phyloP scores from a whole-genome alignment of 2,329 filamentous ascomycete species.

The Fusarium falciforme region DNA sequence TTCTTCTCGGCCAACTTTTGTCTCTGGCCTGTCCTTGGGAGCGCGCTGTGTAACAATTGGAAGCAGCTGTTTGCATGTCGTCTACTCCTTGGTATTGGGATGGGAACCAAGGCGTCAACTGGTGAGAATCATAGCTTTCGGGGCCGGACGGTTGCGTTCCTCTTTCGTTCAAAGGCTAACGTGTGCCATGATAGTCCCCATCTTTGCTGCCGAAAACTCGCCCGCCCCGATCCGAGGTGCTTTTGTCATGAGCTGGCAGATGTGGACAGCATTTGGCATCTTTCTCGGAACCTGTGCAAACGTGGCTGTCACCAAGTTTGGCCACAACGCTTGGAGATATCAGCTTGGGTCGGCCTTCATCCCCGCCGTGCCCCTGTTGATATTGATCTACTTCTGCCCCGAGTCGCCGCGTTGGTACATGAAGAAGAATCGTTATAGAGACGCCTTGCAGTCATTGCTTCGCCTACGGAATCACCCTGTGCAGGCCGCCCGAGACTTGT shows the following conservation, averaged over 20 bases:
- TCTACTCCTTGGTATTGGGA: slow-evolving; percentile 80
- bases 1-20: slow-evolving; percentile 81
- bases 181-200: slow-evolving; percentile 67
- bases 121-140: slow-evolving; percentile 31
- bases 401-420: slow-evolving; percentile 75
- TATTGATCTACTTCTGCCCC: slow-evolving; percentile 73
- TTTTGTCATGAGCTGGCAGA: slow-evolving; percentile 85
- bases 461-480: slow-evolving; percentile 65
- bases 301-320: slow-evolving; percentile 57
- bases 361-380: slow-evolving; percentile 64
- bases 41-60: slow-evolving; percentile 78
- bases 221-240: slow-evolving; percentile 78
- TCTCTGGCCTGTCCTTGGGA: slow-evolving; percentile 76
- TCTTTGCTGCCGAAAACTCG: slow-evolving; percentile 80
- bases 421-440: slow-evolving; percentile 71
- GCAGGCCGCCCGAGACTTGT: slow-evolving; percentile 70
- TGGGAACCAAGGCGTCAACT: slow-evolving; percentile 78
- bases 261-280: slow-evolving; percentile 74
- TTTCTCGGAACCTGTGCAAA: slow-evolving; percentile 71
- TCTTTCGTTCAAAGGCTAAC: slow-evolving; percentile 16
- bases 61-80: slow-evolving; percentile 76
- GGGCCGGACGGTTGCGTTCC: too few relatives aligned
- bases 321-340: slow-evolving; percentile 65
- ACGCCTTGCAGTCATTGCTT: slow-evolving; percentile 69
- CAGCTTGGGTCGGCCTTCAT: slow-evolving; percentile 75